phyloP scores from a whole-genome alignment of 2,329 filamentous ascomycete genomes.

The Pseudofabraea citricarpa region DNA sequence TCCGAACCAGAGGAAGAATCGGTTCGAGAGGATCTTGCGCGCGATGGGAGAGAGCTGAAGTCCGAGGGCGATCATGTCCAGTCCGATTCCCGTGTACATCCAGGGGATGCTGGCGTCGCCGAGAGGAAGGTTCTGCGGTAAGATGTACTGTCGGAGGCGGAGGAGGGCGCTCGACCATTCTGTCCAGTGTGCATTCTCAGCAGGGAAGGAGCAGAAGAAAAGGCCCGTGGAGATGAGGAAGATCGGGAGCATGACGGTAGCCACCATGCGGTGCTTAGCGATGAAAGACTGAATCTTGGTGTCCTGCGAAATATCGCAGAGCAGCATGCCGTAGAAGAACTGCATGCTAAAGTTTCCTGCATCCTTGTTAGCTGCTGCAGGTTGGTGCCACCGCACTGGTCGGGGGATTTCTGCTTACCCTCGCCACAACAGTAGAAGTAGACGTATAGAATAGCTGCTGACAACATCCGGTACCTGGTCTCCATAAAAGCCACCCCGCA shows the following conservation, averaged over 20 bases:
- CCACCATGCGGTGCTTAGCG: neutral
- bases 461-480: slow-evolving; percentile 39
- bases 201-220: slow-evolving; percentile 51
- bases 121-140: slow-evolving; percentile 38
- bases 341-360: slow-evolving; percentile 43
- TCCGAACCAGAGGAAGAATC: slow-evolving; percentile 51
- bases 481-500: slow-evolving; percentile 34
- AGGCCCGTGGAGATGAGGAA: slow-evolving; percentile 44
- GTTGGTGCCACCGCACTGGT: neutral
- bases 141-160: slow-evolving; percentile 33
- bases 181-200: slow-evolving; percentile 43
- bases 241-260: slow-evolving; percentile 35
- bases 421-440: slow-evolving; percentile 22
- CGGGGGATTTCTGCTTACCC: slow-evolving; percentile 4
- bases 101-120: slow-evolving; percentile 29
- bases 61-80: slow-evolving; percentile 40
- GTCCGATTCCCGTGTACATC: slow-evolving; percentile 38
- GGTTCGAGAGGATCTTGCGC: slow-evolving; percentile 44
- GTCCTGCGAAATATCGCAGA: slow-evolving; percentile 49
- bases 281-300: slow-evolving; percentile 30
- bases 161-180: slow-evolving; percentile 43
- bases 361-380: neutral
- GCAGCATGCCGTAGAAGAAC: slow-evolving; percentile 53
- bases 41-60: slow-evolving; percentile 43
- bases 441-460: slow-evolving; percentile 36